A percentile compares a stretch with the other conserved stretches of the same genome.
Conservation (phyloP, 2,329 filamentous ascomycete genomes). For the Metarhizium robertsii region DNA sequence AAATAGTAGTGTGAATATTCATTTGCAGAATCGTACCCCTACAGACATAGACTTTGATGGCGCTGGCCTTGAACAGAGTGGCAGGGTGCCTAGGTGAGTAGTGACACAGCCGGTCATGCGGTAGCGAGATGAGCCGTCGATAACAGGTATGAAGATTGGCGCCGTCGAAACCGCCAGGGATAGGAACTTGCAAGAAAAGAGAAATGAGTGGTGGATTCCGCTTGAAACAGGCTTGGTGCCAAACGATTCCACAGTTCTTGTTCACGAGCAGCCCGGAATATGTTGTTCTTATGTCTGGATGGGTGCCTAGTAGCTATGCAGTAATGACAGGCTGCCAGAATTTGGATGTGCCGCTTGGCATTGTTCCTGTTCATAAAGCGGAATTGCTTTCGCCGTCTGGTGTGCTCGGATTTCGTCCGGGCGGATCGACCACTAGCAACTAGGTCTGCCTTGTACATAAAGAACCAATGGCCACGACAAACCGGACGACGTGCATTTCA, state of each 20-base stretch:
- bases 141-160: background rate
- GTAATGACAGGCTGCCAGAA: background rate
- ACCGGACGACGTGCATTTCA: background rate
- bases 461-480: too few relatives aligned
- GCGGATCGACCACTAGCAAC: background rate
- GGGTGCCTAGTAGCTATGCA: background rate
- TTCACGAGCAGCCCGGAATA: background rate
- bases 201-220: background rate
- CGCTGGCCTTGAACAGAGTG: background rate
- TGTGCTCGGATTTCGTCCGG: conserved; percentile 3
- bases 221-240: background rate
- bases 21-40: background rate
- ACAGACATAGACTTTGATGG: background rate
- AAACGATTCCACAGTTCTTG: too few relatives aligned
- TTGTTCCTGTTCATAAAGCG: background rate
- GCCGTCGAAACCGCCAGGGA: background rate
- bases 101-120: background rate
- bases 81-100: background rate
- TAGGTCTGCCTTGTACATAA: background rate
- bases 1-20: conserved; percentile 1
- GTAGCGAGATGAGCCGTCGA: conserved; percentile 1
- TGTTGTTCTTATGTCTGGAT: background rate
- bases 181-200: background rate
- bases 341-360: background rate
- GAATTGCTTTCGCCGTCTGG: background rate